A percentile compares a stretch with the other conserved stretches of the same genome.
These are phyloP conservation scores for Fusarium musae DNA, from an alignment of 2,329 filamentous ascomycete species.

Conservation along the genomic window DNA sequence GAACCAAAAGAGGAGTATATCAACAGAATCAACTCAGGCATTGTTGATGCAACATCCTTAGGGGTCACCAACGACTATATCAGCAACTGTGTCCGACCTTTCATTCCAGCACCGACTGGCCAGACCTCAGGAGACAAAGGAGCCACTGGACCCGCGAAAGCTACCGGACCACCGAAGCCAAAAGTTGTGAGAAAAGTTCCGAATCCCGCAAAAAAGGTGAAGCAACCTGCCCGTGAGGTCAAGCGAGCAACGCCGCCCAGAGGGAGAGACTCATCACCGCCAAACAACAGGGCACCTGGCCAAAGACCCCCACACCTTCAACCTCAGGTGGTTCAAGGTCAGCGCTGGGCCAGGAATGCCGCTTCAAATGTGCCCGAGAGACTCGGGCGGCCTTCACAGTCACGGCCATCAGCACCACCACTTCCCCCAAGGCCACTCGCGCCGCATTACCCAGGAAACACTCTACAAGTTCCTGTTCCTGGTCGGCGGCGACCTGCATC, in stretches of 20 bases:
- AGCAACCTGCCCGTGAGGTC: conserved; percentile 25
- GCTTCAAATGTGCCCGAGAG: conserved; percentile 8
- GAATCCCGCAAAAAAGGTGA: conserved; percentile 20
- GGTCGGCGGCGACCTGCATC: conserved; percentile 31
- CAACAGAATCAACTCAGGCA: conserved; percentile 52
- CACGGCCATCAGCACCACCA: conserved; percentile 19
- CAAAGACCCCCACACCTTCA: conserved; percentile 6
- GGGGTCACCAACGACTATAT: conserved; percentile 52
- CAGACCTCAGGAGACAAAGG: conserved; percentile 20
- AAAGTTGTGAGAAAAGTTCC: conserved; percentile 33
- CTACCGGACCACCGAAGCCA: conserved; percentile 10
- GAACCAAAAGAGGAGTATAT: conserved; percentile 54
- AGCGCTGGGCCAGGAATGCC: conserved; percentile 3
- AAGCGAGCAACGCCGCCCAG: conserved; percentile 28
- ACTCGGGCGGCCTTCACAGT: conserved; percentile 1
- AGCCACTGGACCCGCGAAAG: neutral
- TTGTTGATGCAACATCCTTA: conserved; percentile 50
- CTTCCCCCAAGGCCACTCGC: conserved; percentile 32
- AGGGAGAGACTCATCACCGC: conserved; percentile 42
- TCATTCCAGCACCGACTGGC: conserved; percentile 45
- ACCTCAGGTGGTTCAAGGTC: conserved; percentile 5
- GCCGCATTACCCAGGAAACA: conserved; percentile 20
- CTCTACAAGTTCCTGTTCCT: conserved; percentile 8
- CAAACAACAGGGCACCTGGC: conserved; percentile 24
- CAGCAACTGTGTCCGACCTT: conserved; percentile 51